Conservation (phyloP, 352 stramenopile species). For the Thalassiosira livingstoniorum region DNA sequence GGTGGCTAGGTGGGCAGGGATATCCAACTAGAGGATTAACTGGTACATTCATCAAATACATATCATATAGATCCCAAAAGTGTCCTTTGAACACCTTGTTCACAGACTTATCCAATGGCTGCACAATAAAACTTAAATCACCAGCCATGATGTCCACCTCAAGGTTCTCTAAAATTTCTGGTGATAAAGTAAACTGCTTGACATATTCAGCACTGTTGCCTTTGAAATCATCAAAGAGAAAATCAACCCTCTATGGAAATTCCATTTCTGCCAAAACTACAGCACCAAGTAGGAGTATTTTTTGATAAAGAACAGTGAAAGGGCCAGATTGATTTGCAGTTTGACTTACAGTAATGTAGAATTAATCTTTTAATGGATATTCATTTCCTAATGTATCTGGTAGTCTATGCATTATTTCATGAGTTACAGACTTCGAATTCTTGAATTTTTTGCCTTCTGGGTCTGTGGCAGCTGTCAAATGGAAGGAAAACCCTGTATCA, state of each 20-base stretch:
- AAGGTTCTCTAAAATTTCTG: slow-evolving; percentile 1
- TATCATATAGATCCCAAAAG: no score
- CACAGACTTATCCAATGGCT: no score
- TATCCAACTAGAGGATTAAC: neutral
- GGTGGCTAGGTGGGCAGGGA: neutral
- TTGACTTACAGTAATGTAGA: slow-evolving; percentile 28
- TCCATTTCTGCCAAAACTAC: slow-evolving; percentile 9
- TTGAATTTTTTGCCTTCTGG: slow-evolving; percentile 2
- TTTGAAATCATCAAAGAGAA: slow-evolving; percentile 46
- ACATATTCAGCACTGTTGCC: neutral
- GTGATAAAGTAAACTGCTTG: slow-evolving; percentile 20
- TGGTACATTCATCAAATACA: neutral
- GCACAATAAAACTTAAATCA: no score
- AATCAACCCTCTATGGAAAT: neutral
- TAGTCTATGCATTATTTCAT: slow-evolving; percentile 19
- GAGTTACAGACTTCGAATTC: slow-evolving; percentile 6
- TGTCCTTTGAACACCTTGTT: no score
- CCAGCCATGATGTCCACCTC: no score
- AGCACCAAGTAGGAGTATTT: slow-evolving; percentile 30
- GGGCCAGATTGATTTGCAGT: slow-evolving; percentile 32
- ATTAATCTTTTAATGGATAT: slow-evolving; percentile 26
- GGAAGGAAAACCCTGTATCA: no score
- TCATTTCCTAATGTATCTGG: slow-evolving; percentile 24
- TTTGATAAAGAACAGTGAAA: slow-evolving; percentile 27
- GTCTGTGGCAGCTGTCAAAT: neutral